These are phyloP conservation scores for Populus hybrid DNA, from an alignment of 441 rosid genomes.

Conservation along the genomic window DNA sequence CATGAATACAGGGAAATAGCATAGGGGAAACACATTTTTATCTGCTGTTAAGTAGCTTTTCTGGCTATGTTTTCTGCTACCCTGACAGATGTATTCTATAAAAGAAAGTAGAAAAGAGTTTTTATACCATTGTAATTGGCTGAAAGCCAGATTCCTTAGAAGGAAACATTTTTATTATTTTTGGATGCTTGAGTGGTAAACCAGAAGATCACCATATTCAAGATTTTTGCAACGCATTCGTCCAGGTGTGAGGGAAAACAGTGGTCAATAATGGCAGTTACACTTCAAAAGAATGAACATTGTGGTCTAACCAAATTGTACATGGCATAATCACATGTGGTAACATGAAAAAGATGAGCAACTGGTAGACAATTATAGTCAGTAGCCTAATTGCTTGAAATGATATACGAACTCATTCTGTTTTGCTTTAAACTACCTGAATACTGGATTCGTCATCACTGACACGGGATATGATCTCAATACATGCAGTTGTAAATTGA, in stretches of 20 bases:
- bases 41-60: background rate
- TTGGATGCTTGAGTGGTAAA: background rate
- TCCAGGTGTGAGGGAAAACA: background rate
- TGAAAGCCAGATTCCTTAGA: background rate
- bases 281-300: background rate
- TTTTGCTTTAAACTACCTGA: constrained; percentile 55
- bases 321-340: background rate
- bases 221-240: background rate
- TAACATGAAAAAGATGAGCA: background rate
- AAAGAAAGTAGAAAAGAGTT: background rate
- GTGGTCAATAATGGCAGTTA: background rate
- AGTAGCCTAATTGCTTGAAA: background rate
- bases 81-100: background rate
- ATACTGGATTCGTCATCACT: constrained; percentile 96
- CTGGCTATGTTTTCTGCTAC: background rate
- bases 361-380: background rate
- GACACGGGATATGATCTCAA: constrained; percentile 91
- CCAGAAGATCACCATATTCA: background rate
- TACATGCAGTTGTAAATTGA: constrained; percentile 86
- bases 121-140: background rate
- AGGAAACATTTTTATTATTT: too few relatives aligned
- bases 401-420: background rate
- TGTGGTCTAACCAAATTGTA: background rate
- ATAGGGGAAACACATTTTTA: constrained; percentile 7
- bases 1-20: constrained; percentile 4